phyloP scores from a whole-genome alignment of 306 rosid species.

The Begonia masoniana region DNA sequence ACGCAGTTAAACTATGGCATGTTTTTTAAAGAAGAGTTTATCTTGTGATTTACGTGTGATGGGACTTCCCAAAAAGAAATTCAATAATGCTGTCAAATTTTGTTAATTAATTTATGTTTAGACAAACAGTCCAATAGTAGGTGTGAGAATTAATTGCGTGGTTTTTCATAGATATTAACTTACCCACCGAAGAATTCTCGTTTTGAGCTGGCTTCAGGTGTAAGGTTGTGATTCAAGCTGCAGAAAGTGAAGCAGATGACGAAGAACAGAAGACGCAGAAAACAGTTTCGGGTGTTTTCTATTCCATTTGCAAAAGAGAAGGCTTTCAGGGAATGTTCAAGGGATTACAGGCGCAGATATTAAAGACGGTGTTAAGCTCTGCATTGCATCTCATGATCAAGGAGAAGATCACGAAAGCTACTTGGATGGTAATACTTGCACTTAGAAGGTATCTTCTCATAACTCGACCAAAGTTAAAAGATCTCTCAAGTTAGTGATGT shows the following conservation, averaged over 20 bases:
- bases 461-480: constrained; percentile 39
- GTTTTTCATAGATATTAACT: too few species aligned
- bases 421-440: constrained; percentile 62
- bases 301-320: constrained; percentile 66
- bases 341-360: constrained; percentile 79
- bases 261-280: constrained; percentile 36
- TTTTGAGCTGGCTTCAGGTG: constrained; percentile 37
- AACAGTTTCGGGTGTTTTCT: constrained; percentile 57
- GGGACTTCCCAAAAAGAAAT: too few species aligned
- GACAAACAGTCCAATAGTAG: too few species aligned
- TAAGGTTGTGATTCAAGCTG: constrained; percentile 86
- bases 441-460: constrained; percentile 40
- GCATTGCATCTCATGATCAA: constrained; percentile 86
- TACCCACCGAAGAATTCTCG: not conserved
- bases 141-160: too few species aligned
- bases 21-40: too few species aligned
- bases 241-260: constrained; percentile 36
- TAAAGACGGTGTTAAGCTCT: constrained; percentile 87
- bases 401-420: constrained; percentile 72
- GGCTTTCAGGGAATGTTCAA: constrained; percentile 81
- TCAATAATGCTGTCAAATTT: too few species aligned
- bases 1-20: too few species aligned
- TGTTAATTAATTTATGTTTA: too few species aligned
- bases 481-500: constrained; percentile 19
- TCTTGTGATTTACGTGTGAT: too few species aligned